Evolutionary conservation across 129 eudicot species (phyloP).

Genomic region (Daucus carota): DH1_v3.0 NC_030382.2:56665001-56665500

Average conservation of each 20-base stretch:
- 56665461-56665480: conserved; percentile 11
- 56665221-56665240: conserved; percentile 85
- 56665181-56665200: conserved; percentile 61
- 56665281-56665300: conserved; percentile 88
- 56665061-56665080: not conserved
- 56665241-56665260: conserved; percentile 65
- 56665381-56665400: conserved; percentile 18
- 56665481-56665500: conserved; percentile 30
- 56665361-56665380: conserved; percentile 54
- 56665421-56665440: conserved; percentile 41
- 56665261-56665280: conserved; percentile 75
- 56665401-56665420: not conserved
- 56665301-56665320: conserved; percentile 80
- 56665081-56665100: conserved; percentile 40
- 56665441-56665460: conserved; percentile 14
- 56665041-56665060: not conserved
- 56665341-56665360: conserved; percentile 87
- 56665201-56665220: conserved; percentile 69
- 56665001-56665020: not conserved
- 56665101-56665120: conserved; percentile 26
- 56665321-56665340: conserved; percentile 73
- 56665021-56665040: not conserved
- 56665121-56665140: conserved; percentile 20
- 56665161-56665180: conserved; percentile 77
- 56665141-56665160: conserved; percentile 38